phyloP scores from a whole-genome alignment of 352 stramenopile species.

The Halophytophthora batemanensis region DNA sequence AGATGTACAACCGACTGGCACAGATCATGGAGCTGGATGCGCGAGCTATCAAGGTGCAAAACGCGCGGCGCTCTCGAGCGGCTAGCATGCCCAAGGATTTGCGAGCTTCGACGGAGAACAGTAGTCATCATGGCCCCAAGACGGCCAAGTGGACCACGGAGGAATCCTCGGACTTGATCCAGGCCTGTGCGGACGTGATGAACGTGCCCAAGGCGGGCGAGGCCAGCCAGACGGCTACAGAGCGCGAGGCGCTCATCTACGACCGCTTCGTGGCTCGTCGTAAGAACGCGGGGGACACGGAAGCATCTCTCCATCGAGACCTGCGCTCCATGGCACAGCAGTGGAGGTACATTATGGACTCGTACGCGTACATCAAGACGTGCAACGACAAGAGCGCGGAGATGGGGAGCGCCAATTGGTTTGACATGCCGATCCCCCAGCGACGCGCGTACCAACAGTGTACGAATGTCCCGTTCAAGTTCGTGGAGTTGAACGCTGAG shows the following conservation, averaged over 20 bases:
- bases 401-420: slow-evolving; percentile 23
- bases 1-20: slow-evolving; percentile 28
- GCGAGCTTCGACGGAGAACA: slow-evolving; percentile 6
- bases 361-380: slow-evolving; percentile 40
- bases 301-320: slow-evolving; percentile 18
- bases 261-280: slow-evolving; percentile 31
- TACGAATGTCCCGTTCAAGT: slow-evolving; percentile 34
- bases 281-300: slow-evolving; percentile 19
- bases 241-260: slow-evolving; percentile 34
- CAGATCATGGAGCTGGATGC: slow-evolving; percentile 34
- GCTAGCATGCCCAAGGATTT: slow-evolving; percentile 4
- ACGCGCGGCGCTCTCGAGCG: slow-evolving; percentile 9
- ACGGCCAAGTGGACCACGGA: slow-evolving; percentile 28
- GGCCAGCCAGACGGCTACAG: slow-evolving; percentile 10
- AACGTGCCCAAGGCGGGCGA: slow-evolving; percentile 13
- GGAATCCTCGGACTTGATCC: slow-evolving; percentile 36
- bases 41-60: slow-evolving; percentile 18
- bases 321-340: slow-evolving; percentile 34
- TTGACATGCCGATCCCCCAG: slow-evolving; percentile 28
- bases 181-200: slow-evolving; percentile 37
- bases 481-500: slow-evolving; percentile 35
- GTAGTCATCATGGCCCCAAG: slow-evolving; percentile 9
- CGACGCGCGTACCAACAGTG: slow-evolving; percentile 40
- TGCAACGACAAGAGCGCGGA: slow-evolving; percentile 33
- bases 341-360: slow-evolving; percentile 35